phyloP scores from a whole-genome alignment of 2,329 filamentous ascomycete genomes.

The Beauveria varroae region DNA sequence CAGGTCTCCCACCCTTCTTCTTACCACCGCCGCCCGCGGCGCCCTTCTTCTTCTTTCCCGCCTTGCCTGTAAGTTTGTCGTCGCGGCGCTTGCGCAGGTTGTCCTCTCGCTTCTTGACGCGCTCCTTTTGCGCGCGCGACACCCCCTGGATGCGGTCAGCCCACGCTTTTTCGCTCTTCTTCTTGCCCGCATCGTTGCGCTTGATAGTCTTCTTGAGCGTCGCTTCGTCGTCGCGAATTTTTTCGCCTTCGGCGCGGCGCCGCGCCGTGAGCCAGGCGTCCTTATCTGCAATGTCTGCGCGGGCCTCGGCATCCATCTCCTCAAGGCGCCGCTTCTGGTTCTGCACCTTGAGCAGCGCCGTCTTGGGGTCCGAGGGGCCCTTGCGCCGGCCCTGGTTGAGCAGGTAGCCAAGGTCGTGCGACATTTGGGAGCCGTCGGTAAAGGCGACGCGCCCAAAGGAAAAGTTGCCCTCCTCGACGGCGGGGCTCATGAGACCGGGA shows the following conservation, averaged over 20 bases:
- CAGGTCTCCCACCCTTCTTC: conserved; percentile 49
- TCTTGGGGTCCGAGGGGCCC: conserved; percentile 77
- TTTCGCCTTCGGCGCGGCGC: conserved; percentile 81
- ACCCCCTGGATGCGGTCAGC: conserved; percentile 64
- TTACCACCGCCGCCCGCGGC: conserved; percentile 23
- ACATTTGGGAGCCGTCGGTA: conserved; percentile 72
- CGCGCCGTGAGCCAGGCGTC: conserved; percentile 90
- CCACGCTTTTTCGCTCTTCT: conserved; percentile 89
- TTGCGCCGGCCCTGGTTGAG: conserved; percentile 54
- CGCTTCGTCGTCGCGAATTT: conserved; percentile 77
- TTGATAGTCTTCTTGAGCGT: conserved; percentile 92
- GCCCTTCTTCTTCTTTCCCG: conserved; percentile 49
- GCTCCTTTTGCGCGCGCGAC: conserved; percentile 66
- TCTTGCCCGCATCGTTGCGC: conserved; percentile 82
- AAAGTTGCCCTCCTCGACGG: conserved; percentile 51
- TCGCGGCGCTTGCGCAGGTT: conserved; percentile 69
- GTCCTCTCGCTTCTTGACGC: conserved; percentile 74
- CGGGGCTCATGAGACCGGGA: conserved; percentile 50
- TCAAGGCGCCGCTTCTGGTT: conserved; percentile 77
- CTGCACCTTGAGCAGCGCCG: conserved; percentile 77
- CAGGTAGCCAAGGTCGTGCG: conserved; percentile 61
- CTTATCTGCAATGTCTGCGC: conserved; percentile 83
- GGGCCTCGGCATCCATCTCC: conserved; percentile 69
- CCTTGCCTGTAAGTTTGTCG: conserved; percentile 56
- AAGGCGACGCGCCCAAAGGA: conserved; percentile 91